phyloP scores from a whole-genome alignment of 371 early-diverging fungal genomes.

The Chytridiales sp. region DNA sequence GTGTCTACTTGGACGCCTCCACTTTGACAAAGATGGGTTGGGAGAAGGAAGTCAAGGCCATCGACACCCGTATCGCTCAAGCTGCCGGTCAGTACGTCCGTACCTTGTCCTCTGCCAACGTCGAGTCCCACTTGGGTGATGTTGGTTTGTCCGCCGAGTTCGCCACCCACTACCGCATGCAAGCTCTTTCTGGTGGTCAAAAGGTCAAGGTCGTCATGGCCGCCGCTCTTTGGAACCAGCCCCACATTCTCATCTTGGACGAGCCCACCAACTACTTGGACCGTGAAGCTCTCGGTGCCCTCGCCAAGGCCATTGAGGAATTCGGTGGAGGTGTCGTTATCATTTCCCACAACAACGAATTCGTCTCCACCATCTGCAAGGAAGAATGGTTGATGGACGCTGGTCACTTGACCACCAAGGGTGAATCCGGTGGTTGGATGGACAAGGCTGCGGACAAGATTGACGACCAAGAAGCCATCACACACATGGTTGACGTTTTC shows the following conservation, averaged over 20 bases:
- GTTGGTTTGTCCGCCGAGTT: slow-evolving; percentile 81
- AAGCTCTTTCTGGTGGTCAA: slow-evolving; percentile 88
- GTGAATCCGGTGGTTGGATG: slow-evolving; percentile 37
- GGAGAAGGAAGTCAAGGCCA: slow-evolving; percentile 70
- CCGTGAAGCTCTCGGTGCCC: slow-evolving; percentile 85
- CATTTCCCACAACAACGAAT: slow-evolving; percentile 86
- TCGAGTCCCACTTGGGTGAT: slow-evolving; percentile 71
- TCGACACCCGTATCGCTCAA: slow-evolving; percentile 78
- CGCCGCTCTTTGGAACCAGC: slow-evolving; percentile 81
- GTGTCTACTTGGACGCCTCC: slow-evolving; percentile 41
- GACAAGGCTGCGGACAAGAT: slow-evolving; percentile 41
- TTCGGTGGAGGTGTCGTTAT: slow-evolving; percentile 86
- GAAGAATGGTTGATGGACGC: slow-evolving; percentile 50
- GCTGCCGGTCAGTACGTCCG: slow-evolving; percentile 68
- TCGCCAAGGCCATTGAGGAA: slow-evolving; percentile 76
- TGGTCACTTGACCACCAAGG: slow-evolving; percentile 46
- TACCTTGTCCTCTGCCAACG: slow-evolving; percentile 60
- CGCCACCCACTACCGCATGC: slow-evolving; percentile 79
- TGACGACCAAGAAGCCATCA: slow-evolving; percentile 43
- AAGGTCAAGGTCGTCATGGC: slow-evolving; percentile 88
- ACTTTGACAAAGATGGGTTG: slow-evolving; percentile 70
- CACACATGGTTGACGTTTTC: slow-evolving; percentile 45
- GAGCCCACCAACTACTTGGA: slow-evolving; percentile 92
- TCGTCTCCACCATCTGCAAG: slow-evolving; percentile 72
- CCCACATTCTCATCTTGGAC: slow-evolving; percentile 86